phyloP scores from a whole-genome alignment of 148 eudicot genomes.

The Rhododendron simsii region DNA sequence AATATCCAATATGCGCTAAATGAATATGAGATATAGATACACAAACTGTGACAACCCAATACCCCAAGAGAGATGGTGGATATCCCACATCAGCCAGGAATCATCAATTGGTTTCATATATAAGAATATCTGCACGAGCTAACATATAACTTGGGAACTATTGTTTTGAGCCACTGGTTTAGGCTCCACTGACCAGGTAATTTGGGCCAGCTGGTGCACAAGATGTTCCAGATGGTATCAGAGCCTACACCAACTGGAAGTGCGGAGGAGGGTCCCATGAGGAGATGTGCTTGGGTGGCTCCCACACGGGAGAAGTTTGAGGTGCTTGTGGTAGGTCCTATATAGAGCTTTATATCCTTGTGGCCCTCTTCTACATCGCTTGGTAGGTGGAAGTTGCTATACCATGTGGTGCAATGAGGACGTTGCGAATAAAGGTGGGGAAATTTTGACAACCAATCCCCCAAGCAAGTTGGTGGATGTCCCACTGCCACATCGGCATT shows the following conservation, averaged over 20 bases:
- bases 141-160: not conserved
- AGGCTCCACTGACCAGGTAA: not conserved
- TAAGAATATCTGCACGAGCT: not conserved
- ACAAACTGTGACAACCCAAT: not conserved
- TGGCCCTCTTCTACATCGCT: not conserved
- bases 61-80: not conserved
- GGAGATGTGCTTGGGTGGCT: not conserved
- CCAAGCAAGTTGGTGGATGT: not conserved
- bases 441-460: not conserved
- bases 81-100: not conserved
- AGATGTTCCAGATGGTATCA: not conserved
- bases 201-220: not conserved
- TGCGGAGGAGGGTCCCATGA: not conserved
- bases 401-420: not conserved
- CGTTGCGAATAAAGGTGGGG: not conserved
- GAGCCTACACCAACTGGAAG: not conserved
- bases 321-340: not conserved
- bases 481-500: not conserved
- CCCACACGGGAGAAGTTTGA: not conserved
- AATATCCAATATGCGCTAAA: not conserved
- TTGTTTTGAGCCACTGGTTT: not conserved
- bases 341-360: not conserved
- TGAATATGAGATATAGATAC: not conserved
- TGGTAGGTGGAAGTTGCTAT: not conserved
- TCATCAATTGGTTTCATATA: not conserved